These are phyloP conservation scores for Eutreptiella sp. DNA, from an alignment of 208 protist genomes.

Conservation along the genomic window DNA sequence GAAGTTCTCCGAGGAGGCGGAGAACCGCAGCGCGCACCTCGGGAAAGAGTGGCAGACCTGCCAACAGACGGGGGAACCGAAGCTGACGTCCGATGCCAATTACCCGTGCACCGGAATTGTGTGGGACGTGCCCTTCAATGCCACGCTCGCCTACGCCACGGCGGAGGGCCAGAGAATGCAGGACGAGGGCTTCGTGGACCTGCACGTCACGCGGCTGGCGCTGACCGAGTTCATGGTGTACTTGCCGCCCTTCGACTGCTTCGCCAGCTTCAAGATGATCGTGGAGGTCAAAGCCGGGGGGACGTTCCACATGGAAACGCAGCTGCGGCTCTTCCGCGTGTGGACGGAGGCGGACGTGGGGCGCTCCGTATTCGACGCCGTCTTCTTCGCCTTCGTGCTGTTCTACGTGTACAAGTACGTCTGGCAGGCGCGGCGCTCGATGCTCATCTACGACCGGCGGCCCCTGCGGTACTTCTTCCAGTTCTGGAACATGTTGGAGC, in stretches of 20 bases:
- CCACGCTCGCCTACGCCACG: too few relatives aligned
- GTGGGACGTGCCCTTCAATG: too few relatives aligned
- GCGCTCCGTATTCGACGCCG: constrained; percentile 22
- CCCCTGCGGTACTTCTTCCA: too few relatives aligned
- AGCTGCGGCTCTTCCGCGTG: constrained; percentile 22
- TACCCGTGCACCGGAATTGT: too few relatives aligned
- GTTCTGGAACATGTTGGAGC: constrained; percentile 31
- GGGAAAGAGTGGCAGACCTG: too few relatives aligned
- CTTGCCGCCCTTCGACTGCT: constrained; percentile 39
- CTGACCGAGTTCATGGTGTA: constrained; percentile 47
- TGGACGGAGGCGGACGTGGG: constrained; percentile 37
- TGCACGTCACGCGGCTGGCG: constrained; percentile 43
- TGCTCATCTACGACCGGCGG: too few relatives aligned
- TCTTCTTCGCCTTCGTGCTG: constrained; percentile 32
- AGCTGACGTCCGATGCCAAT: too few relatives aligned
- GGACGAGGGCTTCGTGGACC: too few relatives aligned
- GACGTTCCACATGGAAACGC: constrained; percentile 27
- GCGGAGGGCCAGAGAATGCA: too few relatives aligned
- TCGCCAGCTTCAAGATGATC: constrained; percentile 39
- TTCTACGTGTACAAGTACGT: constrained; percentile 35
- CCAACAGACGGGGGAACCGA: too few relatives aligned
- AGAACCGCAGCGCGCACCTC: too few relatives aligned
- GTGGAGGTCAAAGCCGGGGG: constrained; percentile 43
- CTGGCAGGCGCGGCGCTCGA: not conserved
- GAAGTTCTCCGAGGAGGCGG: too few relatives aligned